phyloP scores from a whole-genome alignment of 176 grass and related monocot species.

The Oryza glumipatula region DNA sequence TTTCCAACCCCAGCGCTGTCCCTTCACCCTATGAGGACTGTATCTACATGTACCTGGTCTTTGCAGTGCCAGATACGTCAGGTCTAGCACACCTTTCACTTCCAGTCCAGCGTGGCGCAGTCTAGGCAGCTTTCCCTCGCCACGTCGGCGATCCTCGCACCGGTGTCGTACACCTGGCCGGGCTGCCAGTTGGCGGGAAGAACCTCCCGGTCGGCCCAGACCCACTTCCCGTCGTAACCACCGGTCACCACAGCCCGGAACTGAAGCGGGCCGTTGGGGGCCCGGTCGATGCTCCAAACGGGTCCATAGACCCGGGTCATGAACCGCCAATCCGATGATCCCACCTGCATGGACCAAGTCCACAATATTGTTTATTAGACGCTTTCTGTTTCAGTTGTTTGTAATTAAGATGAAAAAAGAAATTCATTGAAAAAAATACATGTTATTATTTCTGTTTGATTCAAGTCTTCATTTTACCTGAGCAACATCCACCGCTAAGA shows the following conservation, averaged over 20 bases:
- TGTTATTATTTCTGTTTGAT: constrained; percentile 3
- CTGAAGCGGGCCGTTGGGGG: constrained; percentile 53
- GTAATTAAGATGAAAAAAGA: not conserved
- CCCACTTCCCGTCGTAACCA: constrained; percentile 74
- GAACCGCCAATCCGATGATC: constrained; percentile 64
- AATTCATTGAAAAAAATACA: no score
- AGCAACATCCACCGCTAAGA: constrained; percentile 67
- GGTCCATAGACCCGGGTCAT: constrained; percentile 58
- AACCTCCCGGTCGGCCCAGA: constrained; percentile 68
- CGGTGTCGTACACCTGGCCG: constrained; percentile 54
- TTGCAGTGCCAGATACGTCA: constrained; percentile 23
- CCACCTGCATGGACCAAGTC: constrained; percentile 50
- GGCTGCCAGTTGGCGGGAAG: constrained; percentile 63
- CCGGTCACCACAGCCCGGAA: constrained; percentile 69
- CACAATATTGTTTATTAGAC: constrained; percentile 19
- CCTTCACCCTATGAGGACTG: not conserved
- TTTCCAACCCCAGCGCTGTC: not conserved
- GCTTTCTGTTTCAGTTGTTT: not conserved
- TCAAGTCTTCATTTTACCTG: constrained; percentile 45
- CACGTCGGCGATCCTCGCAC: constrained; percentile 59
- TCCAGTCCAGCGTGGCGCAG: constrained; percentile 48
- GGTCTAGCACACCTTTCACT: constrained; percentile 18
- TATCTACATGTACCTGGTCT: not conserved
- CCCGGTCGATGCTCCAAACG: constrained; percentile 59
- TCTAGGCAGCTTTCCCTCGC: constrained; percentile 52